A percentile compares a stretch with the other conserved stretches of the same genome.
phyloP scores from a whole-genome alignment of 306 rosid genomes.

The Hylodesmum podocarpum region DNA sequence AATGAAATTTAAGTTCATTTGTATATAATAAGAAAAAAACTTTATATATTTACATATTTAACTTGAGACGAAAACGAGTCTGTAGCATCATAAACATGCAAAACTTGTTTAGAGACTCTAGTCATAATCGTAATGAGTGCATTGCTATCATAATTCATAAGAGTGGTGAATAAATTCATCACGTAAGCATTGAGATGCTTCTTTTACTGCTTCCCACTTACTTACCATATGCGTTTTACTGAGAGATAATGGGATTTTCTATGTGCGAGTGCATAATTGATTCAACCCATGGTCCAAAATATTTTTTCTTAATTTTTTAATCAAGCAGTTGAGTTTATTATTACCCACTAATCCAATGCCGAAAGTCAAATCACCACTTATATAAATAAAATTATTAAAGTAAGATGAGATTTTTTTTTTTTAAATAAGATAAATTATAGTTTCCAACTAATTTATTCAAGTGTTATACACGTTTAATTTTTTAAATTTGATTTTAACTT shows the following conservation, averaged over 20 bases:
- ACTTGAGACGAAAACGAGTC: neutral
- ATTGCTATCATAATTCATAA: neutral
- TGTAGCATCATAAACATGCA: neutral
- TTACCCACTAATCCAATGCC: slow-evolving; percentile 17
- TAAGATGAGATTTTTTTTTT: neutral
- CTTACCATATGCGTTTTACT: slow-evolving; percentile 18
- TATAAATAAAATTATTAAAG: neutral
- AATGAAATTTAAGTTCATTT: too few relatives aligned
- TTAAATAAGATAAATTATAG: neutral
- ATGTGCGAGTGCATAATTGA: slow-evolving; percentile 20
- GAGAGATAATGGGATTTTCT: neutral
- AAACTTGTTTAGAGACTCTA: neutral
- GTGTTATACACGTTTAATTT: neutral
- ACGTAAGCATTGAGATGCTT: neutral
- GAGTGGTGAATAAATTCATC: slow-evolving; percentile 11
- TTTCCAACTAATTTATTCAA: neutral
- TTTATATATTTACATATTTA: neutral
- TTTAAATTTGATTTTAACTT: too few relatives aligned
- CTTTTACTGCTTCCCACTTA: slow-evolving; percentile 16
- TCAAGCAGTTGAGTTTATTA: neutral
- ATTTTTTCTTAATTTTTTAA: neutral
- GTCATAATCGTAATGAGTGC: slow-evolving; percentile 19
- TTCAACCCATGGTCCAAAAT: neutral
- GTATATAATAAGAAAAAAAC: too few relatives aligned
- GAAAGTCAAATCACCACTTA: slow-evolving; percentile 21